Evolutionary conservation across 2,329 filamentous ascomycete genomes (phyloP), one percentile per base, ranked within the genome.

Genomic region (Lachnum nothofagi): DNA sequence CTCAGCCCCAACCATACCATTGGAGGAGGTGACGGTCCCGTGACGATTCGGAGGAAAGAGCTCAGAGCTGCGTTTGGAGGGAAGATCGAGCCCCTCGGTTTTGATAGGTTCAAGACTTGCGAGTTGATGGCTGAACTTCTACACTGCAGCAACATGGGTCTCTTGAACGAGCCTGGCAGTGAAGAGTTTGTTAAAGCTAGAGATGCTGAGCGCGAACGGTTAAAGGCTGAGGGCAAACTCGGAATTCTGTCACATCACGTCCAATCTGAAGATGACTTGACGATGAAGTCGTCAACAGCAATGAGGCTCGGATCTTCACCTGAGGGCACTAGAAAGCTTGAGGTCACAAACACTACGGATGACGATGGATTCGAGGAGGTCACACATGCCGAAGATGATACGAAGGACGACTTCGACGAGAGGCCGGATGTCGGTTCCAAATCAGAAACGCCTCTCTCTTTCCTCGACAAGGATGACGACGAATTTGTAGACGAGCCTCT

Each of bases 41-140:
- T 64, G 42, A 83, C 83, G 1, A 81, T 85, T 3, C 83, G 85
- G 60, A 85, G 86, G 64, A 80, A 85, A 39, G 82, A 85, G 49
- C 73, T 96, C 31, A 85, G 83, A 60, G 91, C 90, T 2, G 93
- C 93, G 0, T 98, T 95, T 73, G 91, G 91, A 44, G 81, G 84
- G 39, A 88, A 86, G 67, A 91, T 98, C 44, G 90, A 97, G 67
- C 91, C 93, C 3, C 77, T 98, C 8, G 93, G 93, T 2, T 98
- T 98, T 64, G 93, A 98, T 68, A 80, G 93, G 17, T 98, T 98
- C 75, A 98, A 98, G 74, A 97, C 93, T 0, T 98, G 93, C 68
- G 93, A 98, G 69, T 76, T 98, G 51, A 97, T 98, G 93, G 93
- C 93, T 1, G 93, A 98, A 68, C 75, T 98, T 38, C 72, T 98